Evolutionary conservation across 73 alveolate species (phyloP).

Genomic region (Tetrahymena malaccensis): DNA sequence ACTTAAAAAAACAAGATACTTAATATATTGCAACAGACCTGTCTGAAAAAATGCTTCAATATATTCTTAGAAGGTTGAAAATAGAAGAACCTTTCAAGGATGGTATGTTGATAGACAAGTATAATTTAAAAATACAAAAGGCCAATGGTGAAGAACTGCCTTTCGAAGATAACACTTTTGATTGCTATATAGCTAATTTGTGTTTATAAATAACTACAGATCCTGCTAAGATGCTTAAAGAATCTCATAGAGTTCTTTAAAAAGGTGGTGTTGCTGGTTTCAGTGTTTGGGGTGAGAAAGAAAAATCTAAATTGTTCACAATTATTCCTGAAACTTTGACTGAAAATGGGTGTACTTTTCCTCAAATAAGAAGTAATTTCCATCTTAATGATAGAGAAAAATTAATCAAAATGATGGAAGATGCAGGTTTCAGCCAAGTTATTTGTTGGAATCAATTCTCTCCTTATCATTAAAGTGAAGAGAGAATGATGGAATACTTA

Average conservation of each 20-base stretch:
- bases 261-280: slow-evolving; percentile 49
- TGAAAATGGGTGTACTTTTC: neutral
- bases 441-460: neutral
- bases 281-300: slow-evolving; percentile 63
- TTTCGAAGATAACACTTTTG: slow-evolving; percentile 36
- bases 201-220: slow-evolving; percentile 49
- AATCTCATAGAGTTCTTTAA: slow-evolving; percentile 50
- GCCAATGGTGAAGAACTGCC: slow-evolving; percentile 50
- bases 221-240: slow-evolving; percentile 38
- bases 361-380: neutral
- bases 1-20: neutral
- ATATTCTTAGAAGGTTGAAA: neutral
- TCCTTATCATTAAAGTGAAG: neutral
- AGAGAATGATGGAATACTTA: neutral
- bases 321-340: neutral
- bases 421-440: slow-evolving; percentile 6
- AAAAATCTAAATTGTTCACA: slow-evolving; percentile 7
- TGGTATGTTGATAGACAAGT: neutral
- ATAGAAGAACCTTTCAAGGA: neutral
- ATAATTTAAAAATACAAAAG: neutral
- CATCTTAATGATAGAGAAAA: slow-evolving; percentile 11
- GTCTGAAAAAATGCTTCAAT: neutral
- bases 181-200: slow-evolving; percentile 55
- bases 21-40: neutral
- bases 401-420: neutral